Evolutionary conservation across 495 filamentous ascomycete species (phyloP).

Genomic region (Penicillium canescens): DNA sequence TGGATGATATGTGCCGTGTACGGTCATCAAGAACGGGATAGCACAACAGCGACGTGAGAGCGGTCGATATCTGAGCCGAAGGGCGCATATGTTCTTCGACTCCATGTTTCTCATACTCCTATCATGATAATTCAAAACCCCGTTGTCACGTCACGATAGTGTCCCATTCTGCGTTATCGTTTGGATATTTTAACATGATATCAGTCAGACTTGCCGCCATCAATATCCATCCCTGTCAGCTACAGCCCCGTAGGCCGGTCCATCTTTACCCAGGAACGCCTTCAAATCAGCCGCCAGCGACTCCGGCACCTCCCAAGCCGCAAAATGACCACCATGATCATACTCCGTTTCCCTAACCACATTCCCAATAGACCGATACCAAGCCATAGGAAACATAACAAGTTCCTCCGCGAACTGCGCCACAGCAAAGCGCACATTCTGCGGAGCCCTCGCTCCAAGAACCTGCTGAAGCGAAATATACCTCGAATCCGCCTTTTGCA

Average conservation of each 20-base stretch:
- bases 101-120: constrained; percentile 25
- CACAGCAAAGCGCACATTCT: constrained; percentile 40
- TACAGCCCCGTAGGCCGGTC: constrained; percentile 40
- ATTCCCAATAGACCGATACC: constrained; percentile 41
- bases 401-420: constrained; percentile 48
- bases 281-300: constrained; percentile 40
- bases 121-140: constrained; percentile 32
- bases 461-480: constrained; percentile 18
- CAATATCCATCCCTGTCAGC: constrained; percentile 37
- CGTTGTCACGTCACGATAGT: constrained; percentile 44
- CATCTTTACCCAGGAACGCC: constrained; percentile 44
- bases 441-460: constrained; percentile 16
- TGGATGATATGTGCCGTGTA: constrained; percentile 29
- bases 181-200: neutral
- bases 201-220: neutral
- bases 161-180: constrained; percentile 13
- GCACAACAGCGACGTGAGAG: constrained; percentile 18
- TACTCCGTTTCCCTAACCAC: constrained; percentile 43
- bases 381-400: constrained; percentile 37
- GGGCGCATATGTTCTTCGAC: constrained; percentile 11
- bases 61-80: constrained; percentile 11
- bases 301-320: constrained; percentile 51
- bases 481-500: constrained; percentile 4
- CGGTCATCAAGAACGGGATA: constrained; percentile 18
- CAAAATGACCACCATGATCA: constrained; percentile 52